These are phyloP conservation scores for Sarcodon sp. DNA, from an alignment of 768 basidiomycete genomes.

Conservation along the genomic window DNA sequence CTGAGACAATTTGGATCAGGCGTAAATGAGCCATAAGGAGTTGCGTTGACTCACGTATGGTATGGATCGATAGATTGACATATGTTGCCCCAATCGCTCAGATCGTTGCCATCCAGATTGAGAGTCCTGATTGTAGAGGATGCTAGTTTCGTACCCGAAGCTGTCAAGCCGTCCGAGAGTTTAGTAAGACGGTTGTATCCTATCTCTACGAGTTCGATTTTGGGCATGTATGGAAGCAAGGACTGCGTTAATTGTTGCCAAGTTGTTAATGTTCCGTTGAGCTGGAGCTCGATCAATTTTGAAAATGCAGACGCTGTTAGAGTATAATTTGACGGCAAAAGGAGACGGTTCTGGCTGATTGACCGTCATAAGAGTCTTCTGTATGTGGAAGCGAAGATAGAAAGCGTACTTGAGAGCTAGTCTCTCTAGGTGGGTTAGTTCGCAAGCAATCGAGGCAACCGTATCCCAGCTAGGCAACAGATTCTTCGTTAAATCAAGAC, in stretches of 20 bases:
- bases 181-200: conserved; percentile 51
- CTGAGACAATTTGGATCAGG: conserved; percentile 2
- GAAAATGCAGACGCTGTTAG: conserved; percentile 30
- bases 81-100: conserved; percentile 41
- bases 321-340: conserved; percentile 19
- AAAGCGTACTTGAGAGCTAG: conserved; percentile 68
- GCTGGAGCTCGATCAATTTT: conserved; percentile 48
- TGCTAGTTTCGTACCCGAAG: not conserved
- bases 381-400: conserved; percentile 4
- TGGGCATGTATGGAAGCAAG: conserved; percentile 40
- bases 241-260: conserved; percentile 50
- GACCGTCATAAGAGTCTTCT: conserved; percentile 8
- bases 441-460: conserved; percentile 46
- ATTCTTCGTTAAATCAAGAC: conserved; percentile 70
- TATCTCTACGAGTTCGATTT: conserved; percentile 44
- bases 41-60: conserved; percentile 23
- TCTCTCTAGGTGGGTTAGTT: conserved; percentile 48
- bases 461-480: conserved; percentile 62
- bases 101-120: conserved; percentile 62
- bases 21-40: not conserved
- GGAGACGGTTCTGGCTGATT: conserved; percentile 57
- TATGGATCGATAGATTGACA: conserved; percentile 30
- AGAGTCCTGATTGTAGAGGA: conserved; percentile 27
- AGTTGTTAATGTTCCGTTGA: conserved; percentile 59
- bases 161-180: conserved; percentile 10